These are phyloP conservation scores for Pichia ethanolica DNA, from an alignment of 805 yeast genomes.

Conservation along the genomic window DNA sequence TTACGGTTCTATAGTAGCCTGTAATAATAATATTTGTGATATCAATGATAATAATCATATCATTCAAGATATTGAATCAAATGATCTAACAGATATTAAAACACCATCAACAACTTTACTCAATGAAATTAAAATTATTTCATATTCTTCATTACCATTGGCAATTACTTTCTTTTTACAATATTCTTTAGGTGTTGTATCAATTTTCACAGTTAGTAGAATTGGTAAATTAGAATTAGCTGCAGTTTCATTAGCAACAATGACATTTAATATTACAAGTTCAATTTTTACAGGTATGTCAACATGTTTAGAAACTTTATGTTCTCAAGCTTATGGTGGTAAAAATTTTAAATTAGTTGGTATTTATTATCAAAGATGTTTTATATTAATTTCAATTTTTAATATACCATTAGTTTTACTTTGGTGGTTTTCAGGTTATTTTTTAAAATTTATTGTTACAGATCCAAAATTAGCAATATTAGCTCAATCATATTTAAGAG, in stretches of 20 bases:
- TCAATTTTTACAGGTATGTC: constrained; percentile 63
- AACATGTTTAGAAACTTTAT: constrained; percentile 61
- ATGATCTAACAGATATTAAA: too few relatives aligned
- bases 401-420: constrained; percentile 42
- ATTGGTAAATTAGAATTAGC: constrained; percentile 59
- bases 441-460: constrained; percentile 34
- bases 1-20: too few relatives aligned
- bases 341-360: constrained; percentile 10
- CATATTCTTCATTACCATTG: constrained; percentile 36
- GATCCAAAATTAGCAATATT: constrained; percentile 40
- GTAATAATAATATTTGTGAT: too few relatives aligned
- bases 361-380: constrained; percentile 48
- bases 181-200: constrained; percentile 59
- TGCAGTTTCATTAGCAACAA: constrained; percentile 58
- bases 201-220: constrained; percentile 63
- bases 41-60: too few relatives aligned
- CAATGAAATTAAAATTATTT: constrained; percentile 10
- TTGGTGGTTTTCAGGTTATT: constrained; percentile 51
- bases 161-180: constrained; percentile 56
- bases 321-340: constrained; percentile 65
- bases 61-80: too few relatives aligned
- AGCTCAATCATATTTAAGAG: constrained; percentile 41
- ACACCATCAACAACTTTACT: not conserved
- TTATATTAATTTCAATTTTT: constrained; percentile 36
- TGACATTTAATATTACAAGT: constrained; percentile 67